Evolutionary conservation across 805 yeast species (phyloP).

Genomic region (Metschnikowia lachancei): DNA sequence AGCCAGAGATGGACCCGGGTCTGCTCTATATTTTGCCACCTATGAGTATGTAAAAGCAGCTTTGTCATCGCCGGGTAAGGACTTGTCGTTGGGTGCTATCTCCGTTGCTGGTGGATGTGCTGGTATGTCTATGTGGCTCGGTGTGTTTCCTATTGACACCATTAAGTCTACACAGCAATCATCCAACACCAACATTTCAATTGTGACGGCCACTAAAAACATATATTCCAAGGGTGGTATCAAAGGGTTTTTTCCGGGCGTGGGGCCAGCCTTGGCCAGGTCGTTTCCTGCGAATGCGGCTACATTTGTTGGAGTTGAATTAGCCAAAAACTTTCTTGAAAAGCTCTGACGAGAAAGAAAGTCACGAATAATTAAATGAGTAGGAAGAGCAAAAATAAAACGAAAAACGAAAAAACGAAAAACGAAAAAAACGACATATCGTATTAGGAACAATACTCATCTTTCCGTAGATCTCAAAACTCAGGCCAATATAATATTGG

Average conservation of each 20-base stretch:
- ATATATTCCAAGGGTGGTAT: constrained; percentile 77
- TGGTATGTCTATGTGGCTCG: constrained; percentile 96
- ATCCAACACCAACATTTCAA: constrained; percentile 50
- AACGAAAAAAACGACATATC: neutral
- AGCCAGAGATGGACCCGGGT: constrained; percentile 97
- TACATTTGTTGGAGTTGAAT: constrained; percentile 91
- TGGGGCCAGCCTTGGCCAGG: constrained; percentile 91
- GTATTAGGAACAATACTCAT: neutral
- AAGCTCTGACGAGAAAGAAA: constrained; percentile 24
- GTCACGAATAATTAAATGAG: neutral
- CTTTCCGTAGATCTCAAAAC: neutral
- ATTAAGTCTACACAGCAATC: constrained; percentile 82
- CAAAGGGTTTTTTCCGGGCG: constrained; percentile 94
- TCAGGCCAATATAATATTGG: neutral
- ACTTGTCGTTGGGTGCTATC: constrained; percentile 68
- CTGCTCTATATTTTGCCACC: constrained; percentile 92
- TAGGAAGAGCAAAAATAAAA: neutral
- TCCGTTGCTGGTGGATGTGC: constrained; percentile 93
- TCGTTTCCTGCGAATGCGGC: constrained; percentile 99
- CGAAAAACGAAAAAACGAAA: neutral
- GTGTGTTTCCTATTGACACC: constrained; percentile 94
- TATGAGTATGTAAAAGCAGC: constrained; percentile 75
- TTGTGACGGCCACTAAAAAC: constrained; percentile 61
- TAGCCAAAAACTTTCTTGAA: constrained; percentile 52
- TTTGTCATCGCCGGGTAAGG: constrained; percentile 54